phyloP scores from a whole-genome alignment of 163 green algal genomes.

The Chloromonas sp. region DNA sequence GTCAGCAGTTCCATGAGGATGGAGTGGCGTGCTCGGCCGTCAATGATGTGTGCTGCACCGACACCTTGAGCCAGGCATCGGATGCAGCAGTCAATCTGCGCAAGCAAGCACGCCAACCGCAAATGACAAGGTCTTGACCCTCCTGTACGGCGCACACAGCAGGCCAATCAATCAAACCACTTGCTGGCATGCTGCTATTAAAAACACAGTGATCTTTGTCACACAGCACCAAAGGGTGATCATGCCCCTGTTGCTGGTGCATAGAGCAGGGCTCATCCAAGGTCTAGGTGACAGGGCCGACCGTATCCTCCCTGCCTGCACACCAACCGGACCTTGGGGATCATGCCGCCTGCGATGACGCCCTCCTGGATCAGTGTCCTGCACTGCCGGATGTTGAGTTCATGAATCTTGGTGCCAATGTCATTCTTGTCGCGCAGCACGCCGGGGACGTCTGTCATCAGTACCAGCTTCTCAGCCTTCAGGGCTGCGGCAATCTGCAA shows the following conservation, averaged over 20 bases:
- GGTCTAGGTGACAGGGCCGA: too few relatives aligned
- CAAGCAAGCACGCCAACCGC: background rate
- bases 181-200: too few relatives aligned
- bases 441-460: constrained; percentile 98
- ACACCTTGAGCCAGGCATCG: constrained; percentile 76
- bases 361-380: constrained; percentile 81
- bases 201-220: too few relatives aligned
- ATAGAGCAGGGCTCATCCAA: too few relatives aligned
- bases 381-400: constrained; percentile 75
- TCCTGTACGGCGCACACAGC: too few relatives aligned
- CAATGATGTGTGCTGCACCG: constrained; percentile 94
- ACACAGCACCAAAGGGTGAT: too few relatives aligned
- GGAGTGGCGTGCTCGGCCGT: constrained; percentile 88
- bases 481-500: constrained; percentile 86
- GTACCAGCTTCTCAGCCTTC: constrained; percentile 96
- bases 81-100: constrained; percentile 66
- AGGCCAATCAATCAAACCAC: too few relatives aligned
- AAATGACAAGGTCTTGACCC: background rate
- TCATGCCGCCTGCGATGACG: constrained; percentile 72
- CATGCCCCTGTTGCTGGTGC: too few relatives aligned
- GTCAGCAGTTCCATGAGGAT: constrained; percentile 97
- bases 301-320: too few relatives aligned
- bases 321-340: constrained; percentile 36
- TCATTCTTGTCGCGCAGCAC: constrained; percentile 94
- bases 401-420: constrained; percentile 67